Evolutionary conservation across 352 stramenopile species (phyloP).

Genomic region (Phytophthora vignae): DNA sequence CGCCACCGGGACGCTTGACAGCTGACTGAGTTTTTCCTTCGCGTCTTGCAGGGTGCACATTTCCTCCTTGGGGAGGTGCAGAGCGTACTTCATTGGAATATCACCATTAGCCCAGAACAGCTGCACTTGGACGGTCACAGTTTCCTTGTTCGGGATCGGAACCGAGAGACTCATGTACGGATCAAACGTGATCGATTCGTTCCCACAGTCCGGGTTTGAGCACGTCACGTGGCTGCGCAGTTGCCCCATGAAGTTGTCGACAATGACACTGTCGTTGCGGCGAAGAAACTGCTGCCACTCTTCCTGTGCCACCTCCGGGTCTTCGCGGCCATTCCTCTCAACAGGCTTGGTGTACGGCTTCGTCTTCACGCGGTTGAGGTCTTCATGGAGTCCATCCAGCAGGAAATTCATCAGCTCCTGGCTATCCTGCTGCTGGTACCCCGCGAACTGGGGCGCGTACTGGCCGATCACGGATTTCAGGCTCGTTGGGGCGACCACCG

Average conservation of each 20-base stretch:
- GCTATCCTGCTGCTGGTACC: constrained; percentile 92
- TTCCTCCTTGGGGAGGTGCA: constrained; percentile 62
- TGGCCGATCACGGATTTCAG: constrained; percentile 89
- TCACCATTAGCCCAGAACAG: constrained; percentile 77
- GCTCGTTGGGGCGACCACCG: constrained; percentile 73
- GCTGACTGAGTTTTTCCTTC: constrained; percentile 62
- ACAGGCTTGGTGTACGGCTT: constrained; percentile 86
- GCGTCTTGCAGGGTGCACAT: constrained; percentile 56
- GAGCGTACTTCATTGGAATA: constrained; percentile 81
- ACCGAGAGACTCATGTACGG: constrained; percentile 92
- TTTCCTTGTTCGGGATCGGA: constrained; percentile 83
- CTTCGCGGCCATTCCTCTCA: constrained; percentile 72
- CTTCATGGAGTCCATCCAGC: constrained; percentile 92
- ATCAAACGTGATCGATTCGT: constrained; percentile 91
- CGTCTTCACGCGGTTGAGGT: constrained; percentile 87
- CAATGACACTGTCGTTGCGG: constrained; percentile 93
- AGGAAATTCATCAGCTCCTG: constrained; percentile 95
- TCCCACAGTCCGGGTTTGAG: constrained; percentile 70
- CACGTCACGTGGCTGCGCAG: constrained; percentile 90
- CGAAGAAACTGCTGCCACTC: constrained; percentile 89
- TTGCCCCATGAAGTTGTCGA: constrained; percentile 92
- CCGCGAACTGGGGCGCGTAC: constrained; percentile 90
- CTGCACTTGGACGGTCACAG: constrained; percentile 60
- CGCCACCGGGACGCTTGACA: constrained; percentile 52
- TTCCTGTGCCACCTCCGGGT: constrained; percentile 74